phyloP scores from a whole-genome alignment of 1,284 basidiomycete species.

The Irpex sp. region DNA sequence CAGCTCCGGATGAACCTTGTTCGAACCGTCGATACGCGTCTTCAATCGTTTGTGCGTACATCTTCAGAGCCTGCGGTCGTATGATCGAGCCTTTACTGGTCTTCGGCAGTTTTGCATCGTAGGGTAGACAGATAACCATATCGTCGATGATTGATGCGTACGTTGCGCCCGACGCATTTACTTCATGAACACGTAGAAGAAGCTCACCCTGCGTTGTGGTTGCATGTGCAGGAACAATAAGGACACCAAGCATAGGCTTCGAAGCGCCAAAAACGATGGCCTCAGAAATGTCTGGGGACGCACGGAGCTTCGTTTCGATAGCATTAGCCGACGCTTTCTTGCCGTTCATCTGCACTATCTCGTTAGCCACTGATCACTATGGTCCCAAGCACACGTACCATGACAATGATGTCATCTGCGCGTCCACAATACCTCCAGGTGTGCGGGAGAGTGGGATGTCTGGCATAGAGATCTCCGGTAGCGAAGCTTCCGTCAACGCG shows the following conservation, averaged over 20 bases:
- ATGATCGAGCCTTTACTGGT: conserved; percentile 20
- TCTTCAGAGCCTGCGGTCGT: conserved; percentile 12
- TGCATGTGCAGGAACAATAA: conserved; percentile 13
- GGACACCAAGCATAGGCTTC: conserved; percentile 10
- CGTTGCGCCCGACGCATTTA: conserved; percentile 9
- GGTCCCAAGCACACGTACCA: conserved; percentile 1
- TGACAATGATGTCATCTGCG: conserved; percentile 17
- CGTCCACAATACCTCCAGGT: conserved; percentile 18
- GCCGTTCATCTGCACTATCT: conserved; percentile 9
- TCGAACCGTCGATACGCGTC: conserved; percentile 15
- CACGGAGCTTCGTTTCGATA: conserved; percentile 16
- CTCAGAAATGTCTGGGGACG: conserved; percentile 16
- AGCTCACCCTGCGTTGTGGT: neutral
- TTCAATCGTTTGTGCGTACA: conserved; percentile 12
- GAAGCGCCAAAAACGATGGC: conserved; percentile 18
- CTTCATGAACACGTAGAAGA: neutral
- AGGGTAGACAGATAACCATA: conserved; percentile 11
- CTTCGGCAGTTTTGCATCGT: conserved; percentile 7
- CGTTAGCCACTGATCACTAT: neutral
- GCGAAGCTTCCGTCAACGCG: conserved; percentile 16
- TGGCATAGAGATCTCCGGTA: conserved; percentile 16
- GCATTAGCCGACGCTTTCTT: conserved; percentile 20
- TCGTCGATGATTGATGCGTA: conserved; percentile 14
- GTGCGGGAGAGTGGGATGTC: conserved; percentile 13
- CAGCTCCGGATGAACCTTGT: neutral